Evolutionary conservation across 768 basidiomycete species (phyloP).

Genomic region (Lactarius pseudohatsudake): DNA sequence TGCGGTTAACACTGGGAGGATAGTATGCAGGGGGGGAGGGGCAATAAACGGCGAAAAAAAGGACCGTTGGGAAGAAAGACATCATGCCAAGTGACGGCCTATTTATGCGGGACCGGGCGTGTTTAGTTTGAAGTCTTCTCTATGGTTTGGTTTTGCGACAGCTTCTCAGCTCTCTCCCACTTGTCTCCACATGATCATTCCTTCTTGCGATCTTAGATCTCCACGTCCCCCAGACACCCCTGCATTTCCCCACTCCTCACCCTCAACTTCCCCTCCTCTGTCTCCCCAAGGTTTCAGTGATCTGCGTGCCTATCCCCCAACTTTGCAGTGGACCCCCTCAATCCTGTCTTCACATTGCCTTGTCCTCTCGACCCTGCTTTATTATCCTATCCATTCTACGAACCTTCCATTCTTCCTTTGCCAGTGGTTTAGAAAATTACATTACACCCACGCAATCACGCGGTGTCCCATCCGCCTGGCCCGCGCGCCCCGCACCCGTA

Average conservation of each 20-base stretch:
- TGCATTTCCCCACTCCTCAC: not conserved
- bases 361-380: not conserved
- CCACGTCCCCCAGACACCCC: not conserved
- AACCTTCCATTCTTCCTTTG: not conserved
- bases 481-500: not conserved
- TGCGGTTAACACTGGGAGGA: not conserved
- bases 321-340: not conserved
- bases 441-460: no score
- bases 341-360: not conserved
- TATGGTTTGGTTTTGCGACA: constrained; percentile 2
- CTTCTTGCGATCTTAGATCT: constrained; percentile 11
- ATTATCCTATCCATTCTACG: not conserved
- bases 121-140: not conserved
- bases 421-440: no score
- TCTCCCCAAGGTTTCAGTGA: not conserved
- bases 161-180: not conserved
- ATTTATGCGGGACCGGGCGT: constrained; percentile 16
- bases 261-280: no score
- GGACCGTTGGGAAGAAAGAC: not conserved
- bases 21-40: not conserved
- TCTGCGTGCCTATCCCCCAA: no score
- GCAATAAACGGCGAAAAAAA: not conserved
- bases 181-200: not conserved
- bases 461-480: not conserved
- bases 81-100: not conserved